Evolutionary conservation across 2,329 filamentous ascomycete genomes (phyloP), one percentile per base, ranked within the genome.

Genomic region (Diaporthe aspalathi): DNA sequence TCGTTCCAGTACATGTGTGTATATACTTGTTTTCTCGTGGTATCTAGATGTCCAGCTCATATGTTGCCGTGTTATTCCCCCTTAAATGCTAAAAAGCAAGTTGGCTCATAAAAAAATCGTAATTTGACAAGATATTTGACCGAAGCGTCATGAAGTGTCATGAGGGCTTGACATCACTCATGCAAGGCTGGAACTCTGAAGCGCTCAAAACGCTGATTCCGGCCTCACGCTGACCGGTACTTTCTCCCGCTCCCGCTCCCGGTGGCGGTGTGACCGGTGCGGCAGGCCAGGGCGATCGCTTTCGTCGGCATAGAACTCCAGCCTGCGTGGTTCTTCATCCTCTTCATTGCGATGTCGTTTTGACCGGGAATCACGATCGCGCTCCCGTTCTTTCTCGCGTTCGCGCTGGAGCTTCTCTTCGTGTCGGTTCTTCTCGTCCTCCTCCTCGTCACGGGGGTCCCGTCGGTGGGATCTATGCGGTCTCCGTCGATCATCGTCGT

Each of bases 241-340:
- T 32, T 68, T 57, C 49, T 72, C 70, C n/a, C 66, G 54, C n/a
- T 72, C 71, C 38, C 70, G 49, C 22, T 72, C 73, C 2, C 77
- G 77, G n/a, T 80, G 78, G 62, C 77, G 77, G 63, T 81, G 77
- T 14, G 75, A 77, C 69, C 78, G 77, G 70, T 81, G 79, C 9
- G 71, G 68, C 32, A 74, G 49, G 38, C 67, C 60, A 22, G 76
- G 75, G 22, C 75, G 75, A 22, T 75, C 76, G 3, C 76, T 76
- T 5, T 78, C 76, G 3, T 78, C 76, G 3, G 74, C 75, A 17
- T 80, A 77, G 65, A 77, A 76, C 32, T 76, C 77, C 45, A 80
- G 79, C 20, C 80, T 77, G 27, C 77, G 74, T 43, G 80, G 78
- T 47, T 75, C 76, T 17, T 79, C 73, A 6, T 77, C 77, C 5